phyloP scores from a whole-genome alignment of 2,329 filamentous ascomycete genomes.

The Colletotrichum sp. region DNA sequence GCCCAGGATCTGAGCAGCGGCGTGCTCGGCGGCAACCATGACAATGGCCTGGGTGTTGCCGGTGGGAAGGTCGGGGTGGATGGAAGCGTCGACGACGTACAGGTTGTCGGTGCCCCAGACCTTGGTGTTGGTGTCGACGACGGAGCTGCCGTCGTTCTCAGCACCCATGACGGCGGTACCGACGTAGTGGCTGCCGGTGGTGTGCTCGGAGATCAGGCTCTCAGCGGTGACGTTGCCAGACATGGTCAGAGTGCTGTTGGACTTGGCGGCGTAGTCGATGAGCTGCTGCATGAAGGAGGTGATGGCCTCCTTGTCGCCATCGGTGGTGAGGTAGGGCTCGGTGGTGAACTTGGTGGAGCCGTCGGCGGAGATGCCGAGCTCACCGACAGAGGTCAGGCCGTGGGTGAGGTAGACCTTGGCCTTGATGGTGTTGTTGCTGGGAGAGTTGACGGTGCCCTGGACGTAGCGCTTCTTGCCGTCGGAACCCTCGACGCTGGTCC shows the following conservation, averaged over 20 bases:
- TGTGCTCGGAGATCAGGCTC: constrained; percentile 27
- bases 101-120: constrained; percentile 67
- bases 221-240: constrained; percentile 26
- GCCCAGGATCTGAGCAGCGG: constrained; percentile 16
- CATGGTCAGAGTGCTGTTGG: constrained; percentile 26
- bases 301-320: constrained; percentile 31
- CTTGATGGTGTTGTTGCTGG: constrained; percentile 45
- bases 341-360: constrained; percentile 47
- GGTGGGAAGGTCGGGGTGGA: constrained; percentile 55
- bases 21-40: constrained; percentile 23
- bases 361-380: constrained; percentile 45
- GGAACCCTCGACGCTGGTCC: constrained; percentile 46
- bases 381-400: constrained; percentile 51
- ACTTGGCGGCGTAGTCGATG: constrained; percentile 28
- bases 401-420: constrained; percentile 58
- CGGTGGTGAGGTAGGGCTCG: constrained; percentile 36
- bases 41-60: constrained; percentile 25
- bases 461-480: constrained; percentile 42
- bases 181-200: constrained; percentile 31
- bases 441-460: constrained; percentile 52
- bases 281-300: constrained; percentile 30
- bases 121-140: constrained; percentile 62
- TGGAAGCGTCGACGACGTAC: constrained; percentile 65
- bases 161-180: constrained; percentile 55
- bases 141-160: constrained; percentile 53